A percentile compares a stretch with the other conserved stretches of the same genome.
These are phyloP conservation scores for Tephrocybe sp. DNA, from an alignment of 768 basidiomycete genomes.

Conservation along the genomic window DNA sequence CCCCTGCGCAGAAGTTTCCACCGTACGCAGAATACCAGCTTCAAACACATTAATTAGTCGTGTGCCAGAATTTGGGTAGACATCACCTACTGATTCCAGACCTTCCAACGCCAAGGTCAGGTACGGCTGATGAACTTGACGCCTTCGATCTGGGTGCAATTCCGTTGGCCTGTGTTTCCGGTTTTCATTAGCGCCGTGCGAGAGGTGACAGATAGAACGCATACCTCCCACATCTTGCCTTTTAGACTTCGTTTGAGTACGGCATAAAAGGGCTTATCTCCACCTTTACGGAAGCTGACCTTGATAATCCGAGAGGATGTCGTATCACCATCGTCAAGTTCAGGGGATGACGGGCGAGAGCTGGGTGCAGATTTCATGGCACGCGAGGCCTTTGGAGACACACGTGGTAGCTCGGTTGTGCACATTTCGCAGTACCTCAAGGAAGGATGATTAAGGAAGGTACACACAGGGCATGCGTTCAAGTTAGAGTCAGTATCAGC, in stretches of 20 bases:
- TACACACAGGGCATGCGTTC: constrained; percentile 82
- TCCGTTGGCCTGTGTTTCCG: constrained; percentile 16
- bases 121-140: background rate
- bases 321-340: constrained; percentile 35
- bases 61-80: constrained; percentile 7
- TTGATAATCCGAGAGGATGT: constrained; percentile 56
- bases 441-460: constrained; percentile 85
- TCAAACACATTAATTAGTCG: background rate
- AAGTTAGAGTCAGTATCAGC: constrained; percentile 33
- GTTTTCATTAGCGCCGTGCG: background rate
- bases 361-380: constrained; percentile 61
- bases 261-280: constrained; percentile 81
- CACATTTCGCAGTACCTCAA: constrained; percentile 85
- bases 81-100: constrained; percentile 61
- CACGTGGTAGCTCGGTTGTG: constrained; percentile 58
- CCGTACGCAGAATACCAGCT: constrained; percentile 72
- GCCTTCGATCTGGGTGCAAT: constrained; percentile 9
- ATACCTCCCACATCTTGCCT: constrained; percentile 75
- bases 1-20: constrained; percentile 65
- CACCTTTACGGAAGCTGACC: constrained; percentile 90
- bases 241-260: constrained; percentile 70
- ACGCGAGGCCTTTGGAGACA: constrained; percentile 16
- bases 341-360: constrained; percentile 61
- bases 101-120: constrained; percentile 23
- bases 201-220: background rate